Base-by-base conservation (phyloP, 1,284 basidiomycete species). In the Boletus sp. region DNA sequence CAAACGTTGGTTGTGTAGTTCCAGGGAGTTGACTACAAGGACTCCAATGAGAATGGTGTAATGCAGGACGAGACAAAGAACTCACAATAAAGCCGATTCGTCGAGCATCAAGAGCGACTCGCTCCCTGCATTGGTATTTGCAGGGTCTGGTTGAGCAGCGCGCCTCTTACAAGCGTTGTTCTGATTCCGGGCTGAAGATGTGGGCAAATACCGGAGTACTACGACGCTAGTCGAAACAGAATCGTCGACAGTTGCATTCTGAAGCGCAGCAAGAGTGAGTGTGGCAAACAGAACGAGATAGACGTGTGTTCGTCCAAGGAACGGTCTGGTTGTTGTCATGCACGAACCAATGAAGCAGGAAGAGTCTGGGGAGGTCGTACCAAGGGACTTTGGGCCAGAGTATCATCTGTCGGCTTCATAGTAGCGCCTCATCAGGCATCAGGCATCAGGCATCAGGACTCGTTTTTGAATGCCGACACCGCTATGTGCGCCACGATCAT, bases 231-330 rank as follows among this genome's bases (percentile, higher is more conserved):
- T 37, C 23, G 14, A 5, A n/a, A 33, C 44, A 0, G 58, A 46
- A 20, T 60, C 58, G 14, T 59, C 58, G 12, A 62, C 46, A 1
- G 58, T 59, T 17, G 56, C 43, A 16, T 47, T 47, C 14, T 36
- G 23, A 23, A 47, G 17, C 3, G 20, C 33, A 5, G 40, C 40
- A n/a, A 35, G 34, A 20, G 44, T 16, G 0, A 43, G 20, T 22
- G 16, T 3, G 38, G 20, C 5, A 12, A 30, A 30, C 6, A 30
- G 14, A 14, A 30, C 8, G 14, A 30, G 14, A n/a, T n/a, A 17
- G 32, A 33, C 3, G 27, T 29, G 27, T 8, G 13, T 29, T 13
- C 13, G 27, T 29, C 27, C 27, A 29, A 13, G 12, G 27, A 13
- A 5, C 5, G 12, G 10, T 29, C 27, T 29, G 14, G 12, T 30